Percentiles rank a stretch among this genome's conserved stretches.
Evolutionary conservation across 1,139 yeast species (phyloP).

Genomic region (Debaryomyces coudertii): DNA sequence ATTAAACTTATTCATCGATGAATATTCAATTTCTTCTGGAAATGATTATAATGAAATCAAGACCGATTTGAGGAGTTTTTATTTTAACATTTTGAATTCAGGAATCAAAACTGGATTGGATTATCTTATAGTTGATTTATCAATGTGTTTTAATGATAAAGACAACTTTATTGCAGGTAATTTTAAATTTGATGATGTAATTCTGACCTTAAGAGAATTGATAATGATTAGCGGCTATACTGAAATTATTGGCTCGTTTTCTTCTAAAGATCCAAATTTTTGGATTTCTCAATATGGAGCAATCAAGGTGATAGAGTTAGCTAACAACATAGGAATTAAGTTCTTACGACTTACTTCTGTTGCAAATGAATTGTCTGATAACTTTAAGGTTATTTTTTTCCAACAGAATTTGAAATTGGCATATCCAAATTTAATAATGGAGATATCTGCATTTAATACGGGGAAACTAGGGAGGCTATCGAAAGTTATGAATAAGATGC

Average conservation of each 20-base stretch:
- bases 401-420: constrained; percentile 6
- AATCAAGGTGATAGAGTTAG: constrained; percentile 12
- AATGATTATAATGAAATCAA: constrained; percentile 8
- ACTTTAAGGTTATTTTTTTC: constrained; percentile 15
- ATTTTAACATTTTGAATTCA: constrained; percentile 12
- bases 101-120: constrained; percentile 14
- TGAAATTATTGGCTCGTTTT: constrained; percentile 15
- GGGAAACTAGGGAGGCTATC: constrained; percentile 17
- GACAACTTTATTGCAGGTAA: constrained; percentile 6
- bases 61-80: constrained; percentile 10
- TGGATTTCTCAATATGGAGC: constrained; percentile 16
- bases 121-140: constrained; percentile 14
- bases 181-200: neutral
- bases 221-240: constrained; percentile 13
- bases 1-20: constrained; percentile 8
- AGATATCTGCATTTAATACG: constrained; percentile 15
- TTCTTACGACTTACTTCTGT: constrained; percentile 11
- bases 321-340: constrained; percentile 11
- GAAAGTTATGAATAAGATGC: constrained; percentile 13
- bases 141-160: constrained; percentile 9
- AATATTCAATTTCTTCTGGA: constrained; percentile 8
- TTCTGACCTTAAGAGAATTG: constrained; percentile 10
- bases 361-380: constrained; percentile 14
- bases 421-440: constrained; percentile 12
- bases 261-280: constrained; percentile 12